Conservation (phyloP, 345 rosid species). For the Carallia brachiata region DNA sequence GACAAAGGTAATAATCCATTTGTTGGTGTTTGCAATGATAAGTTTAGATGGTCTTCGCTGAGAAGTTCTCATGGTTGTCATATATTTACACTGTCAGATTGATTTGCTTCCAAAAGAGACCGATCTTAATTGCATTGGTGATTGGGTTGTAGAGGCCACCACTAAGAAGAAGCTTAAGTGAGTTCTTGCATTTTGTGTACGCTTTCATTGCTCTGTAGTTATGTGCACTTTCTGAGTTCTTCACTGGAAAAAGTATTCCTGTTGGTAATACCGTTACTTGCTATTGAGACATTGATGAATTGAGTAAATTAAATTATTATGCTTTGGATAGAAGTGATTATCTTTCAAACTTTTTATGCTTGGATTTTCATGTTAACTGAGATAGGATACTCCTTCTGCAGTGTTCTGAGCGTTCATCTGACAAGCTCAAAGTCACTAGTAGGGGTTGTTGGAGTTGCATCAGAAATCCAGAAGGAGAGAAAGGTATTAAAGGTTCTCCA, state of each 20-base stretch:
- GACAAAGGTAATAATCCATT: conserved; percentile 58
- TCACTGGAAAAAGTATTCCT: not conserved
- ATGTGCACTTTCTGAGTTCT: not conserved
- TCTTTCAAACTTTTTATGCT: not conserved
- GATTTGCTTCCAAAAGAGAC: conserved; percentile 96
- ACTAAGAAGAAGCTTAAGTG: conserved; percentile 87
- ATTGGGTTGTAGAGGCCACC: conserved; percentile 91
- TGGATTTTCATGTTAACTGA: conserved; percentile 13
- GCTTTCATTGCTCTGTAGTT: not conserved
- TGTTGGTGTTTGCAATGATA: conserved; percentile 6
- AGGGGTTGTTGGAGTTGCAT: conserved; percentile 77
- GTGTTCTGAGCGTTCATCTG: conserved; percentile 84
- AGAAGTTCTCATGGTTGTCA: conserved; percentile 7
- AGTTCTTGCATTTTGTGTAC: conserved; percentile 18
- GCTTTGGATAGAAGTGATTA: not conserved
- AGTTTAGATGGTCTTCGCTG: not conserved
- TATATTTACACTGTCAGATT: conserved; percentile 40
- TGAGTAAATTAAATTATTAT: no score
- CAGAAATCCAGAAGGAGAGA: conserved; percentile 93
- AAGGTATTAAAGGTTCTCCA: conserved; percentile 42
- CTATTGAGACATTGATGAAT: not conserved
- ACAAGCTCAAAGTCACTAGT: conserved; percentile 88
- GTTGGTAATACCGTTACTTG: conserved; percentile 4
- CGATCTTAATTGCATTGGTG: conserved; percentile 87
- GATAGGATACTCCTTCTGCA: conserved; percentile 27